A percentile compares a stretch with the other conserved stretches of the same genome.
Evolutionary conservation across 768 basidiomycete species (phyloP).

Genomic region (Boletus sp.): DNA sequence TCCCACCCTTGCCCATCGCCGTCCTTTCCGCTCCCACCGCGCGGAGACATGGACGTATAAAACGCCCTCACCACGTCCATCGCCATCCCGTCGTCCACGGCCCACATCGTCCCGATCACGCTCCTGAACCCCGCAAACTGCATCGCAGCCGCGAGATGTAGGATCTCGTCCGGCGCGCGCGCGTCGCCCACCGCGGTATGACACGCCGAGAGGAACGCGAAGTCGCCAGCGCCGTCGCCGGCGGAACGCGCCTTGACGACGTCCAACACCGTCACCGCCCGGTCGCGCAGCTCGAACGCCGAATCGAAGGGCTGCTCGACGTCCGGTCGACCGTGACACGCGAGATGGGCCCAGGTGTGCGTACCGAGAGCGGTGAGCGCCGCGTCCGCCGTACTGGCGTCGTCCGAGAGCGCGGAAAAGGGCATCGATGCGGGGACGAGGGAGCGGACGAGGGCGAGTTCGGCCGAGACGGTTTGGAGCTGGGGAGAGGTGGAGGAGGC

Average conservation of each 20-base stretch:
- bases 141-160: slow-evolving; percentile 37
- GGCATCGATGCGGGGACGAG: slow-evolving; percentile 15
- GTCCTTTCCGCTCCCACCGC: background rate
- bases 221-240: slow-evolving; percentile 19
- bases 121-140: slow-evolving; percentile 36
- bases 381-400: slow-evolving; percentile 11
- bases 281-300: slow-evolving; percentile 24
- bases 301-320: slow-evolving; percentile 26
- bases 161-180: slow-evolving; percentile 30
- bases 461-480: slow-evolving; percentile 16
- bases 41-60: slow-evolving; percentile 18
- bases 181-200: slow-evolving; percentile 28
- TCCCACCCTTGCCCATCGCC: background rate
- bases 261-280: slow-evolving; percentile 18
- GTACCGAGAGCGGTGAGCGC: slow-evolving; percentile 14
- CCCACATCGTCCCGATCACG: slow-evolving; percentile 38
- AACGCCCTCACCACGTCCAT: slow-evolving; percentile 21
- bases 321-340: slow-evolving; percentile 31
- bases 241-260: background rate
- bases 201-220: slow-evolving; percentile 37
- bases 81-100: slow-evolving; percentile 27
- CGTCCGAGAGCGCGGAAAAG: slow-evolving; percentile 11
- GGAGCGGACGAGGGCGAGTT: slow-evolving; percentile 22
- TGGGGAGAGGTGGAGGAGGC: background rate
- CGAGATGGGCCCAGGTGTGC: slow-evolving; percentile 32